Evolutionary conservation across 805 yeast species (phyloP).

Genomic region (Komagataella mondaviorum): DNA sequence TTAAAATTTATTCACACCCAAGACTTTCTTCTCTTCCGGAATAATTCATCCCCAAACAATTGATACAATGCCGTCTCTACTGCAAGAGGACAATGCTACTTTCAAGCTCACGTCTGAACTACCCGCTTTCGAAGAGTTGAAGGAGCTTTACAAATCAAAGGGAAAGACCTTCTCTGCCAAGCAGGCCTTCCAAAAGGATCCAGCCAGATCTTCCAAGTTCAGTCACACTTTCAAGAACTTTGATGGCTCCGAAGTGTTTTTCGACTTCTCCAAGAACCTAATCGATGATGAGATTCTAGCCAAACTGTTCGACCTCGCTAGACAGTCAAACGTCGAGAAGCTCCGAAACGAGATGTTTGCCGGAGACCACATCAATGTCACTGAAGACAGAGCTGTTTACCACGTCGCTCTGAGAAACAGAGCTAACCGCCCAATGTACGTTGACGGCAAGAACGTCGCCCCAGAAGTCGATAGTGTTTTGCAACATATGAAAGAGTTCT

Average conservation of each 20-base stretch:
- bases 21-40: neutral
- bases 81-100: constrained; percentile 13
- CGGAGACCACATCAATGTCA: constrained; percentile 89
- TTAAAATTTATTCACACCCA: neutral
- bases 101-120: constrained; percentile 58
- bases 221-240: constrained; percentile 69
- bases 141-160: constrained; percentile 49
- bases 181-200: constrained; percentile 66
- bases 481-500: constrained; percentile 93
- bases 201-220: constrained; percentile 61
- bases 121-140: constrained; percentile 75
- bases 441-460: constrained; percentile 82
- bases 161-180: constrained; percentile 65
- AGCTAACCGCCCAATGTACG: constrained; percentile 68
- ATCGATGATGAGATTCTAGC: constrained; percentile 71
- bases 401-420: constrained; percentile 96
- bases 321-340: constrained; percentile 76
- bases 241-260: constrained; percentile 81
- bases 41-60: neutral
- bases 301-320: constrained; percentile 64
- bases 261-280: constrained; percentile 92
- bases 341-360: constrained; percentile 85
- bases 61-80: neutral
- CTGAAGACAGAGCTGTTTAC: constrained; percentile 95
- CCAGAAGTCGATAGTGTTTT: constrained; percentile 87